Percentiles rank a stretch among this genome's conserved stretches.
These are phyloP conservation scores for Orbilia oligospora DNA, from an alignment of 2,329 filamentous ascomycete species.

Conservation along the genomic window DNA sequence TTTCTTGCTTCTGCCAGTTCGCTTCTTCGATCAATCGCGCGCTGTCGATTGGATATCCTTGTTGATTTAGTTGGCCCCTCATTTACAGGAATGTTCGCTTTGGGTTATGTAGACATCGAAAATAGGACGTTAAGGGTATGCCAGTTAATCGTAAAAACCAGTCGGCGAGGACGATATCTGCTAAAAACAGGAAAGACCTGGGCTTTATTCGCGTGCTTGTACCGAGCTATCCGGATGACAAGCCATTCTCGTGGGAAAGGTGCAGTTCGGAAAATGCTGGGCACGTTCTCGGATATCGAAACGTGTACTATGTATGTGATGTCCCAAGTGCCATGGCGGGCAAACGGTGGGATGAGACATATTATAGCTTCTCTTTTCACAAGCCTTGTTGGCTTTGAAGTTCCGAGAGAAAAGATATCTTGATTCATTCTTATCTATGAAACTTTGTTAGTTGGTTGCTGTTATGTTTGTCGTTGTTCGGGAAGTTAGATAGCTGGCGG, in stretches of 20 bases:
- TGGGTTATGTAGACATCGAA: slow-evolving; percentile 35
- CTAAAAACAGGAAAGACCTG: background rate
- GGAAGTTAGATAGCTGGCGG: slow-evolving; percentile 38
- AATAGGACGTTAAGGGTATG: slow-evolving; percentile 13
- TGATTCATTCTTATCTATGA: slow-evolving; percentile 49
- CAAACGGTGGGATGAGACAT: slow-evolving; percentile 52
- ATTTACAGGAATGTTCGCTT: slow-evolving; percentile 4
- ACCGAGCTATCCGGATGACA: slow-evolving; percentile 49
- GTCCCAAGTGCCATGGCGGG: background rate
- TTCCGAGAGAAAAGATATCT: background rate
- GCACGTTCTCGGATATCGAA: slow-evolving; percentile 45
- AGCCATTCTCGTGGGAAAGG: slow-evolving; percentile 24
- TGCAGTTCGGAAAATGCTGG: slow-evolving; percentile 54
- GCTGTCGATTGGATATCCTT: slow-evolving; percentile 38
- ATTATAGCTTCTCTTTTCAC: slow-evolving; percentile 34
- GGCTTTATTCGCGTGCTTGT: slow-evolving; percentile 23
- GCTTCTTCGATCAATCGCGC: slow-evolving; percentile 57
- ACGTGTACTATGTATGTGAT: slow-evolving; percentile 27
- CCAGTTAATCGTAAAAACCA: slow-evolving; percentile 45
- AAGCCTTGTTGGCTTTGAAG: slow-evolving; percentile 36
- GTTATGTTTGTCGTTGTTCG: slow-evolving; percentile 19
- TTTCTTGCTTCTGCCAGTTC: slow-evolving; percentile 37
- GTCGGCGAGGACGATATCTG: slow-evolving; percentile 44
- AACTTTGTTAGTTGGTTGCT: slow-evolving; percentile 5
- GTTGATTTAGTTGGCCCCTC: slow-evolving; percentile 37